Base-by-base conservation (phyloP, 352 stramenopile genomes). In the Phytophthora pistaciae region DNA sequence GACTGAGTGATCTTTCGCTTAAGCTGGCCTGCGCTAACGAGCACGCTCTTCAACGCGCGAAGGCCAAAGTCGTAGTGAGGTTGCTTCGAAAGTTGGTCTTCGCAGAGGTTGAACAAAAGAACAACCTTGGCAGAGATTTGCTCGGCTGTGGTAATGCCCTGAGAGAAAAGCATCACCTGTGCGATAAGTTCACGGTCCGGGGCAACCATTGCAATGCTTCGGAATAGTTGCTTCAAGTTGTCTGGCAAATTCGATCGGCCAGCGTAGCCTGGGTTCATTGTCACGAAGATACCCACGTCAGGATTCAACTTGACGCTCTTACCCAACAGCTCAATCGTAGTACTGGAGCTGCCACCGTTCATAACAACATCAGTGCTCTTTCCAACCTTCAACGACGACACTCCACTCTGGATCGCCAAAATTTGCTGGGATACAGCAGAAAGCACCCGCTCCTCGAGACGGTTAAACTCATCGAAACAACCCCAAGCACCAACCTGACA, bases 391-490 rank as follows among this genome's bases (percentile, higher is more conserved):
- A 92, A 74, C 16, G 96, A 87, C 10, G 97, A 83, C 5, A 99
- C 91, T 48, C 98, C 98, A 60, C 93, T 97, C 82, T 99, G 98
- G 78, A 99, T 99, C 0, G 98, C 95, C 64, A 99, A 85, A 71
- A 99, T 99, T 82, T 99, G 98, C 83, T 99, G 98, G 48, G 97
- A 99, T 4, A 99, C 98, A 38, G 98, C 98, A 60, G 96, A 99
- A 23, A 99, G 87, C 63, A 99, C 99, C 36, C 98, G 89, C 76
- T 99, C 98, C 78, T 99, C 97, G 10, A 99, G 91, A 60, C 98
- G 93, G 81, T 99, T 99, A 80, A 99, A 99, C 77, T 99, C 98
- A 83, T 99, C 98, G 72, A 99, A 99, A 75, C 98, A 99, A 5
- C 98, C 98, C 98, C 98, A 99, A 33, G 98, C 98, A 56, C 98